phyloP scores from a whole-genome alignment of 2,329 filamentous ascomycete genomes.

The Fusarium algeriense region DNA sequence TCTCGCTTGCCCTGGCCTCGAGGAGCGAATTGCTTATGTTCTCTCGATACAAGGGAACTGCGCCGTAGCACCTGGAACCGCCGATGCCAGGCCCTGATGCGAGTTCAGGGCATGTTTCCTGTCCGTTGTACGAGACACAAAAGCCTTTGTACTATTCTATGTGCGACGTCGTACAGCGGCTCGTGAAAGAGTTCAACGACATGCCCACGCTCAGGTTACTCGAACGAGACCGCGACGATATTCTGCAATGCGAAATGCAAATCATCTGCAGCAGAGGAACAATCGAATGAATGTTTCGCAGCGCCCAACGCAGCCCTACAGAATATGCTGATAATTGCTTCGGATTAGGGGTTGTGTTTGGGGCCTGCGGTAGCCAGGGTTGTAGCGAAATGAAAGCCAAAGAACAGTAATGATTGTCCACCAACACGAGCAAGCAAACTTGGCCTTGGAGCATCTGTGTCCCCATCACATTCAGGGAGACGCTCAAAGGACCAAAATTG shows the following conservation, averaged over 20 bases:
- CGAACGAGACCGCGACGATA: conserved; percentile 6
- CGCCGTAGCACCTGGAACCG: conserved; percentile 34
- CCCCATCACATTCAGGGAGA: conserved; percentile 19
- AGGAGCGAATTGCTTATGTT: conserved; percentile 45
- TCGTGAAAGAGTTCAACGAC: conserved; percentile 31
- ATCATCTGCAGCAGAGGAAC: neutral
- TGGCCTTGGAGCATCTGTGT: conserved; percentile 4
- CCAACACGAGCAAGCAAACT: conserved; percentile 17
- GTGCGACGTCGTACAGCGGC: conserved; percentile 41
- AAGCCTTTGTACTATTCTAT: conserved; percentile 22
- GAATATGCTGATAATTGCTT: conserved; percentile 19
- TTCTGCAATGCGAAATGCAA: conserved; percentile 8
- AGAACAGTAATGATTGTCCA: conserved; percentile 25
- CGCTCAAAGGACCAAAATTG: conserved; percentile 27
- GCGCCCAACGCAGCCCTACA: conserved; percentile 38
- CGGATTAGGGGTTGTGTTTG: conserved; percentile 21
- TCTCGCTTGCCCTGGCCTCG: conserved; percentile 44
- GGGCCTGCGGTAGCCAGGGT: conserved; percentile 33
- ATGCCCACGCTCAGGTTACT: neutral
- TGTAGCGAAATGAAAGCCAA: conserved; percentile 41
- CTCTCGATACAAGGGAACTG: conserved; percentile 21
- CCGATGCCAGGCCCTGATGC: conserved; percentile 23
- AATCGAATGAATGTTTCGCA: conserved; percentile 8
- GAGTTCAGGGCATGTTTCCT: conserved; percentile 18
- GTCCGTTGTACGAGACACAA: conserved; percentile 20